phyloP scores from a whole-genome alignment of 1,284 basidiomycete species.

The Jaminaea rosea region DNA sequence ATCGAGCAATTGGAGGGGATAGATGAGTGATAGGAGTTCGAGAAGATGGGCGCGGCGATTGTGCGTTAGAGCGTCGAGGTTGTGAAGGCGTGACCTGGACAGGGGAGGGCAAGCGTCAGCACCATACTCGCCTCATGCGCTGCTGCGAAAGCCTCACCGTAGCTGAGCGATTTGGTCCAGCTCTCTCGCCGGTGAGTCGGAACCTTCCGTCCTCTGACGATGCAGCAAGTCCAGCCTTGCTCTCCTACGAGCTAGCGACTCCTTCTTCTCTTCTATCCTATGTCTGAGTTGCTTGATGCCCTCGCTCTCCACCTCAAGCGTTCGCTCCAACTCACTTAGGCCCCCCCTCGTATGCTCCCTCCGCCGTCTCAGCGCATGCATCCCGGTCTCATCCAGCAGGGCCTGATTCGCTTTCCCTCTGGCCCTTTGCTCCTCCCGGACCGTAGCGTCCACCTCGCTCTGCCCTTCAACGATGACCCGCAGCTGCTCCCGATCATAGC shows the following conservation, averaged over 20 bases:
- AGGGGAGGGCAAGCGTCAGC: no score
- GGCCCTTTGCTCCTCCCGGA: no score
- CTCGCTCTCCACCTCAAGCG: background rate
- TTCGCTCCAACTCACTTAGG: background rate
- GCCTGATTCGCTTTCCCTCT: no score
- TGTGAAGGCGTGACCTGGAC: no score
- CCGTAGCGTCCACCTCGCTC: no score
- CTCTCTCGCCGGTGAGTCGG: no score
- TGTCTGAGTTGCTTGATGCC: background rate
- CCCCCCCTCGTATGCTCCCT: background rate
- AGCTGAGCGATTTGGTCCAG: no score
- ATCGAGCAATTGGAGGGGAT: constrained; percentile 38
- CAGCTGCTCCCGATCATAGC: background rate
- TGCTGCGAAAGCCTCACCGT: no score
- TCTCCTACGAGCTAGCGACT: background rate
- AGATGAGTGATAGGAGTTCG: constrained; percentile 35
- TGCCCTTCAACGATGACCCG: background rate
- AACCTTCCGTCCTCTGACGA: background rate
- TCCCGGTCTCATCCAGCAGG: no score
- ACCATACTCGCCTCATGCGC: no score
- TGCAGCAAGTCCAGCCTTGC: background rate
- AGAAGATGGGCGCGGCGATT: constrained; percentile 16
- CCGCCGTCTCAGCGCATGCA: no score
- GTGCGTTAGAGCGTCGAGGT: background rate
- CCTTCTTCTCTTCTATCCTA: background rate